phyloP scores from a whole-genome alignment of 2,329 filamentous ascomycete genomes.

The Chrysosporium queenslandicum region DNA sequence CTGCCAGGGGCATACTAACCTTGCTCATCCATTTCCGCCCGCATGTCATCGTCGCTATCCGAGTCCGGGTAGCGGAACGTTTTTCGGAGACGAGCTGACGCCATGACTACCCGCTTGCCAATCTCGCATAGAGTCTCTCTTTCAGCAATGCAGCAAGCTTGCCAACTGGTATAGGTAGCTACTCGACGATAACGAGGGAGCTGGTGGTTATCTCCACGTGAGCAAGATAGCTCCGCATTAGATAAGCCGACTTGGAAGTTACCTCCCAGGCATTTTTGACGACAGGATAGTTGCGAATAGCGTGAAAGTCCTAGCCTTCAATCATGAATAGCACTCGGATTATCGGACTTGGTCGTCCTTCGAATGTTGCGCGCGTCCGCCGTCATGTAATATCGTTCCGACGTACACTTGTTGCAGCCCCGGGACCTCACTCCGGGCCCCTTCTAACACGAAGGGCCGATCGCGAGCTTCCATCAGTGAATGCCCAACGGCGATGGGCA shows the following conservation, averaged over 20 bases:
- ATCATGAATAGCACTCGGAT: conserved; percentile 1
- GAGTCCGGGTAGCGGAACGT: conserved; percentile 67
- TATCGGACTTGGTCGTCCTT: neutral
- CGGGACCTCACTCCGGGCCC: conserved; percentile 42
- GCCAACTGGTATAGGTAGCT: too few relatives aligned
- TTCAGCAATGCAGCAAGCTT: neutral
- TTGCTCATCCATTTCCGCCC: conserved; percentile 64
- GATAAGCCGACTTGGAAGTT: neutral
- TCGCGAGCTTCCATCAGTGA: conserved; percentile 42
- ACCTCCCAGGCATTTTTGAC: neutral
- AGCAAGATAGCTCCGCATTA: neutral
- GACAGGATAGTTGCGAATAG: neutral
- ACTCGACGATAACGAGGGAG: too few relatives aligned
- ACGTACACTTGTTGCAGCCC: conserved; percentile 43
- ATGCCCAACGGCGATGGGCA: conserved; percentile 50
- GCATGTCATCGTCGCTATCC: conserved; percentile 44
- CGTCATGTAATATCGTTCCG: conserved; percentile 18
- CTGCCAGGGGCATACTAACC: conserved; percentile 41
- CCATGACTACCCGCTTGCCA: conserved; percentile 3
- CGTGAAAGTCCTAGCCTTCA: neutral
- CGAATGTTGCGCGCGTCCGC: neutral
- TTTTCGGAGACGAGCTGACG: conserved; percentile 57
- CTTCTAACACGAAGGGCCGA: conserved; percentile 45
- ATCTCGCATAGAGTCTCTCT: neutral
- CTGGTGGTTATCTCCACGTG: neutral